phyloP scores from a whole-genome alignment of 805 yeast genomes.

The Ogataea methylovora region DNA sequence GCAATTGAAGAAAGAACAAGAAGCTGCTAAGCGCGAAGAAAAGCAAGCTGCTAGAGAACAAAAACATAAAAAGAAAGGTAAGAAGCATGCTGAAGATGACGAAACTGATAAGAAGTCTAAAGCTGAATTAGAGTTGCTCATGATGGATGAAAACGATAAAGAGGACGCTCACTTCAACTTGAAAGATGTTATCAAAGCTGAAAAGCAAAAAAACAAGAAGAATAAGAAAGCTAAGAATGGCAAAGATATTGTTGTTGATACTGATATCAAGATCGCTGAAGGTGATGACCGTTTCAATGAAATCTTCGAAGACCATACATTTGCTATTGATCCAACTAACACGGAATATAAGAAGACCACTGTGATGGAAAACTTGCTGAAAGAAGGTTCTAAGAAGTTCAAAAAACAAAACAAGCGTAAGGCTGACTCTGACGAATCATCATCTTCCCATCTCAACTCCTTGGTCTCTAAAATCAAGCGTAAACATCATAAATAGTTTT shows the following conservation, averaged over 20 bases:
- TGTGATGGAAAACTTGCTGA: slow-evolving; percentile 77
- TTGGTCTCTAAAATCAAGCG: slow-evolving; percentile 47
- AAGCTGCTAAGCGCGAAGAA: slow-evolving; percentile 41
- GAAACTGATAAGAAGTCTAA: slow-evolving; percentile 34
- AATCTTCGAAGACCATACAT: slow-evolving; percentile 77
- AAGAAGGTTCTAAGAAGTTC: slow-evolving; percentile 60
- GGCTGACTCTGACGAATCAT: slow-evolving; percentile 7
- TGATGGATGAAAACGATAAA: slow-evolving; percentile 54
- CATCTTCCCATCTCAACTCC: slow-evolving; percentile 5
- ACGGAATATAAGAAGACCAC: slow-evolving; percentile 86
- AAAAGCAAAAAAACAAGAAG: slow-evolving; percentile 46
- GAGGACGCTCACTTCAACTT: slow-evolving; percentile 63
- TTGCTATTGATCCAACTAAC: slow-evolving; percentile 88
- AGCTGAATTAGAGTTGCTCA: slow-evolving; percentile 68
- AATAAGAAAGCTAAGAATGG: slow-evolving; percentile 40
- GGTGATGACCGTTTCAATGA: slow-evolving; percentile 82
- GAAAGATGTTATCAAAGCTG: slow-evolving; percentile 71
- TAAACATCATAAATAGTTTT: too few species aligned
- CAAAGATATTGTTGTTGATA: slow-evolving; percentile 43
- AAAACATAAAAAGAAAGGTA: slow-evolving; percentile 18
- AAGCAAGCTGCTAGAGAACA: slow-evolving; percentile 17
- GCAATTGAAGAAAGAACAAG: slow-evolving; percentile 45
- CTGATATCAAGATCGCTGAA: slow-evolving; percentile 56
- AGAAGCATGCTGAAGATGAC: slow-evolving; percentile 17
- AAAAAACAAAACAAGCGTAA: slow-evolving; percentile 6